A percentile compares a stretch with the other conserved stretches of the same genome.
phyloP scores from a whole-genome alignment of 129 eudicot species.

The Escallonia rubra region DNA sequence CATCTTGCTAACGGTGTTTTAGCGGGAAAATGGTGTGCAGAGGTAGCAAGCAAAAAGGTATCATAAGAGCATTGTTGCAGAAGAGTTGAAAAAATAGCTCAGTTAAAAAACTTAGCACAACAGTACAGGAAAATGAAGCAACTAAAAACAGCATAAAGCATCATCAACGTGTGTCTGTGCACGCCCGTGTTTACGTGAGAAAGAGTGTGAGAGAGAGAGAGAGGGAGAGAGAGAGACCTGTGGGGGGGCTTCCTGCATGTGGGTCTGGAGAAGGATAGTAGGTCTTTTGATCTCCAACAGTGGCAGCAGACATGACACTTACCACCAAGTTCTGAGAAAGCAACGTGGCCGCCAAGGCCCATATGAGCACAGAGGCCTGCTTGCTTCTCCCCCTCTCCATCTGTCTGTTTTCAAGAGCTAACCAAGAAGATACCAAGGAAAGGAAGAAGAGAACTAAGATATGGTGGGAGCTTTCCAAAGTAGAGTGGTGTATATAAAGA shows the following conservation, averaged over 20 bases:
- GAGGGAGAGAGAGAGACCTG: slow-evolving; percentile 15
- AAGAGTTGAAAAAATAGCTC: neutral
- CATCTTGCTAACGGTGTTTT: too few relatives aligned
- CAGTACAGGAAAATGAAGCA: neutral
- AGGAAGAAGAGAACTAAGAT: neutral
- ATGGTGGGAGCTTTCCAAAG: slow-evolving; percentile 5
- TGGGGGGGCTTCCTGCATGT: slow-evolving; percentile 22
- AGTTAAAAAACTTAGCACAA: neutral
- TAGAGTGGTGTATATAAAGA: slow-evolving; percentile 31
- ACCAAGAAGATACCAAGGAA: slow-evolving; percentile 1
- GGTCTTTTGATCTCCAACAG: slow-evolving; percentile 50
- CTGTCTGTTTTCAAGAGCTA: slow-evolving; percentile 9
- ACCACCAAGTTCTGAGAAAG: slow-evolving; percentile 37
- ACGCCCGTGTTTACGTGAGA: neutral
- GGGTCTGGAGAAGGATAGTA: slow-evolving; percentile 50
- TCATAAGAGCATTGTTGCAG: too few relatives aligned
- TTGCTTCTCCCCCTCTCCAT: slow-evolving; percentile 26
- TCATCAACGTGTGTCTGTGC: too few relatives aligned
- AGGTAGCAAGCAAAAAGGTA: too few relatives aligned
- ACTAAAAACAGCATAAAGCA: slow-evolving; percentile 9
- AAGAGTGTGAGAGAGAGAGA: slow-evolving; percentile 13
- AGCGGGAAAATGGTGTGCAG: too few relatives aligned
- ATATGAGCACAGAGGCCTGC: slow-evolving; percentile 29
- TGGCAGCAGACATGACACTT: slow-evolving; percentile 31
- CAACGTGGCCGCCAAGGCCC: slow-evolving; percentile 40